Conservation (phyloP, 345 rosid species). For the Carallia pectinifolia region DNA sequence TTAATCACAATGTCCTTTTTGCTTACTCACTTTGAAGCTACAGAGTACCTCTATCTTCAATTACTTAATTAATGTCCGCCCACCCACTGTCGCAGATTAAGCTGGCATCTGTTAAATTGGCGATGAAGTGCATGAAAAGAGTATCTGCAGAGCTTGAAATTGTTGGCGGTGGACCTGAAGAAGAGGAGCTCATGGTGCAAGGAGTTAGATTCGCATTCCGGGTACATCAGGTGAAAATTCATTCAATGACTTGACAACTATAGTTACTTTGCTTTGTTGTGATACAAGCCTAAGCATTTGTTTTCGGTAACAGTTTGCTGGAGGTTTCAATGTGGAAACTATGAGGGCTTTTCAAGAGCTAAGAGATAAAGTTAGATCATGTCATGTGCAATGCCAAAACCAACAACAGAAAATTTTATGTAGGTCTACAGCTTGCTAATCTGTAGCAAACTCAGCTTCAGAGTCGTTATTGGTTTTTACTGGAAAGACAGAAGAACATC, state of each 20-base stretch:
- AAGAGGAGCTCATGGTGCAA: conserved; percentile 92
- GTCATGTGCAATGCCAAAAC: conserved; percentile 70
- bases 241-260: no score
- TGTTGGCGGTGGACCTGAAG: conserved; percentile 68
- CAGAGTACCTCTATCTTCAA: background rate
- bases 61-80: background rate
- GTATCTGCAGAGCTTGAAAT: conserved; percentile 84
- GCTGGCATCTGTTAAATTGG: conserved; percentile 83
- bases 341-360: conserved; percentile 95
- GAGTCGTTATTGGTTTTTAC: background rate
- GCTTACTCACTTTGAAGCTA: background rate
- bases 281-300: background rate
- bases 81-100: conserved; percentile 53
- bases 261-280: background rate
- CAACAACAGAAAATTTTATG: conserved; percentile 60
- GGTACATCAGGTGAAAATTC: conserved; percentile 76
- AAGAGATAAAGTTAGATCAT: conserved; percentile 83
- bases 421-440: conserved; percentile 54
- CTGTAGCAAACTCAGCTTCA: conserved; percentile 52
- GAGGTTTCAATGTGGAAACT: conserved; percentile 92
- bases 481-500: conserved; percentile 17
- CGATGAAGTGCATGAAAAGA: conserved; percentile 95
- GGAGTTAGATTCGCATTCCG: conserved; percentile 96
- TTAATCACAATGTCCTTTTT: no score
- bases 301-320: conserved; percentile 62